phyloP scores from a whole-genome alignment of 225 moss, liverwort and hornwort species.

The Anthoceros angustus region DNA sequence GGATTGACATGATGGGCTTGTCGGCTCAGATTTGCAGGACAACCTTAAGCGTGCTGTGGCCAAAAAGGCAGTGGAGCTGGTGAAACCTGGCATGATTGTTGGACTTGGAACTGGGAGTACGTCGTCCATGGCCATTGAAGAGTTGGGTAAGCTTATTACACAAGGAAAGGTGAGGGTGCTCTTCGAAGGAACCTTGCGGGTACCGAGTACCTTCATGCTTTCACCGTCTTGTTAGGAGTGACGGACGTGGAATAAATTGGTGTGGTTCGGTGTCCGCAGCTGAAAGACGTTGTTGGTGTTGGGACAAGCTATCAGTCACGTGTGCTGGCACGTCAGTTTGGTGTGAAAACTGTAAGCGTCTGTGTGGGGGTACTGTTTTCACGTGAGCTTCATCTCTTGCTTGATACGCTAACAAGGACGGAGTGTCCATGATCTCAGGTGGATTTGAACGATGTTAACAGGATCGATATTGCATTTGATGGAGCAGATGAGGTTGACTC shows the following conservation, averaged over 20 bases:
- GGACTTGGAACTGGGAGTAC: constrained; percentile 92
- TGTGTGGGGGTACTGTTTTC: background rate
- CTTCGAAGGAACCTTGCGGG: too few species aligned
- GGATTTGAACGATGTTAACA: constrained; percentile 67
- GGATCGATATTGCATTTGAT: constrained; percentile 77
- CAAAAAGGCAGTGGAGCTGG: constrained; percentile 72
- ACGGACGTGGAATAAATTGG: background rate
- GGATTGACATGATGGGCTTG: background rate
- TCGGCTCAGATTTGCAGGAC: constrained; percentile 21
- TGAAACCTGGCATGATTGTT: constrained; percentile 81
- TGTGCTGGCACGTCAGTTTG: constrained; percentile 85
- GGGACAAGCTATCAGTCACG: constrained; percentile 85
- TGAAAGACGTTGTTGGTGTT: constrained; percentile 75
- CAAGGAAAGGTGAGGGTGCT: constrained; percentile 32
- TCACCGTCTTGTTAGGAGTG: too few species aligned
- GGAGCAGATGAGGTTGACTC: constrained; percentile 90
- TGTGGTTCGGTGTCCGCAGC: constrained; percentile 13
- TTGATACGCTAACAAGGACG: background rate
- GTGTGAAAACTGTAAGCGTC: constrained; percentile 53
- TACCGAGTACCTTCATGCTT: too few species aligned
- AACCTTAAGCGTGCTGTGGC: constrained; percentile 68
- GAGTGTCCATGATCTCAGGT: background rate
- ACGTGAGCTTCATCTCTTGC: too few species aligned
- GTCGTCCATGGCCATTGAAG: constrained; percentile 91
- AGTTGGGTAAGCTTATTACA: constrained; percentile 59